Base-by-base conservation (phyloP, 192 early-diverging fungal genomes). In the Podila clonocystis region DNA sequence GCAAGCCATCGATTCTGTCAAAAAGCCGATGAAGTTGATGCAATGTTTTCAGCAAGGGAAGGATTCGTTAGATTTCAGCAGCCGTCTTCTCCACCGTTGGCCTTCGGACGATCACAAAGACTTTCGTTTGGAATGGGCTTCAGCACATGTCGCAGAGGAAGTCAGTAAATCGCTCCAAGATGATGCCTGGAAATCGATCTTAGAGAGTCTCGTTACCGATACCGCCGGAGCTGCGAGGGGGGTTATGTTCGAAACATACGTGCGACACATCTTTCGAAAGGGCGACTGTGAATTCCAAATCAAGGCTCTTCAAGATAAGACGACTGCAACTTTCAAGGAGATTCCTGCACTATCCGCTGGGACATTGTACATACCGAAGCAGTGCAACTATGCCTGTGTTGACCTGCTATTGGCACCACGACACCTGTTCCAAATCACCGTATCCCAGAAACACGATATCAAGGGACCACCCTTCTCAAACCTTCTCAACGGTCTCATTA, bases 81-180 rank as follows among this genome's bases (percentile, higher is more conserved):
- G 65, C 70, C 76, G 52, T 65, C 63, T 72, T 57, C 45, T 72
- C 63, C 68, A 79, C 61, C 69, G 61, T 13, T 78, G 68, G 75
- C 70, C 76, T 17, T 36, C 19, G 20, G 15, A 49, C 50, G 48
- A 67, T 52, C 71, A 80, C 68, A 45, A 34, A 22, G 26, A 26
- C 12, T 68, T 58, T 66, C 71, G 48, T 20, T 63, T 68, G 59
- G 58, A 62, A 72, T 82, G 71, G 78, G 71, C 78, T 4, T 73
- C 78, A 36, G 49, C 33, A 59, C 65, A 68, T 68, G 67, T 80
- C 55, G 50, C 29, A 34, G 60, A 80, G 34, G 64, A 34, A 45
- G 28, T 80, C 48, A 50, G 30, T 33, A 59, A 24, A 50, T 70
- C 50, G 30, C 22, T 77, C 63, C 49, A 38, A 24, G 38, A 77